Base-by-base conservation (phyloP, 495 filamentous ascomycete species). In the Trypethelium eluteriae region DNA sequence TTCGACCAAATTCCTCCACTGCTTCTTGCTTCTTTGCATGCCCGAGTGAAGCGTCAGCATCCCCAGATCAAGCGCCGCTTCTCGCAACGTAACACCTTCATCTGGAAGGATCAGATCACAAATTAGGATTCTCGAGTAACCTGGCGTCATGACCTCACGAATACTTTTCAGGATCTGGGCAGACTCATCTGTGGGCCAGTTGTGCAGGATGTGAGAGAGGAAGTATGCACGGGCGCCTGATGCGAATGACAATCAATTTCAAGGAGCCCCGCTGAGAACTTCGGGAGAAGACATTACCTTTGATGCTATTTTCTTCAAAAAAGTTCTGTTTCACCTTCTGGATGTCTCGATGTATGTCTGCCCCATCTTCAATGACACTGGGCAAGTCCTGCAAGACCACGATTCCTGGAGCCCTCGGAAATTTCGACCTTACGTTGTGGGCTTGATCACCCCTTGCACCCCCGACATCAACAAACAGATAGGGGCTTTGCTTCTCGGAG, bases 151-250 rank as follows among this genome's bases (percentile, higher is more conserved):
- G 2, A 39, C 64, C 0, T 38, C 35, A 32, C 3, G 35, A 3
- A 62, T 39, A 36, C 62, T 38, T 18, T 61, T 66, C 25, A 67
- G 39, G 32, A 67, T 63, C 0, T 35, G 34, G 53, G 35, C 11
- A 39, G 61, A 63, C 36, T 67, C 57, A 2, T 39, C 57, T 39
- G 38, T 61, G 6, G 66, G 66, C 66, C 66, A 67, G 61, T 63
- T 50, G 59, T 70, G 68, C 16, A 70, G 41, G 9, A 70, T 62
- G 32, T 25, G 62, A 1, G 64, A 9, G 2, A 80, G 66, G 12
- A 44, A 78, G 66, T 78, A 80, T 1, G 74, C 74, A 9, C 72
- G 70, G 9, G 74, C 74, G 67, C 72, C 74, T 66, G 14, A 12
- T 7, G 7, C 10, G 14, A 6, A 41, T 36, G 14, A 35, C 32